Evolutionary conservation across 2,329 filamentous ascomycete genomes (phyloP).

Genomic region (Trichoderma afroharzianum): DNA sequence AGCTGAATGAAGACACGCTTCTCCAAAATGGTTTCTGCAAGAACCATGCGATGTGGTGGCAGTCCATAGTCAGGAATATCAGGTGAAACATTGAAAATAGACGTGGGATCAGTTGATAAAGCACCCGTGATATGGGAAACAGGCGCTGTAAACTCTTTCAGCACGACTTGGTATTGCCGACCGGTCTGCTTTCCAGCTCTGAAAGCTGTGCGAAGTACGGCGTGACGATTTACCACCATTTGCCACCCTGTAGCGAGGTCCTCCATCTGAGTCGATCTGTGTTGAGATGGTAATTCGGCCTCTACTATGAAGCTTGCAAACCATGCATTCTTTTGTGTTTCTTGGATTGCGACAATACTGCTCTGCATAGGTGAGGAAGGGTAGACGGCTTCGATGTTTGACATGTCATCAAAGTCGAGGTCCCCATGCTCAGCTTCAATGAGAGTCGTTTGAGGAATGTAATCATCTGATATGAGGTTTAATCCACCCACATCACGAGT

Average conservation of each 20-base stretch:
- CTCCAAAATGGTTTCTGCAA: not conserved
- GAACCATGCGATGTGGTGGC: not conserved
- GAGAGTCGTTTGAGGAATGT: not conserved
- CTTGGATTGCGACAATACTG: not conserved
- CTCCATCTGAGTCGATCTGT: not conserved
- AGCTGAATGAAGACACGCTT: not conserved
- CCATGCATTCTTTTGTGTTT: not conserved
- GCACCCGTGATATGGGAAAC: not conserved
- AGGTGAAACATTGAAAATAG: not conserved
- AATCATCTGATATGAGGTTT: not conserved
- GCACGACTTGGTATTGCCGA: not conserved
- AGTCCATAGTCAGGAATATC: not conserved
- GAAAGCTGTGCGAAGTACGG: not conserved
- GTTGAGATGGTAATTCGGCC: not conserved
- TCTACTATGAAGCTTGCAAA: not conserved
- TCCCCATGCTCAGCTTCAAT: not conserved
- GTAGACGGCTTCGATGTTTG: not conserved
- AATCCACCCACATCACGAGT: not conserved
- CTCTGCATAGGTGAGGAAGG: not conserved
- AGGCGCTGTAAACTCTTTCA: not conserved
- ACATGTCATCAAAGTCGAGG: not conserved
- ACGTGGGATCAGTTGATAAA: not conserved
- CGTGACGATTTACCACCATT: not conserved
- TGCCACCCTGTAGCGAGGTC: not conserved
- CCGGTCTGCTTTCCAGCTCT: not conserved